A percentile compares a stretch with the other conserved stretches of the same genome.
Evolutionary conservation across 805 yeast species (phyloP).

Genomic region (Cyberlindnera veronae): DNA sequence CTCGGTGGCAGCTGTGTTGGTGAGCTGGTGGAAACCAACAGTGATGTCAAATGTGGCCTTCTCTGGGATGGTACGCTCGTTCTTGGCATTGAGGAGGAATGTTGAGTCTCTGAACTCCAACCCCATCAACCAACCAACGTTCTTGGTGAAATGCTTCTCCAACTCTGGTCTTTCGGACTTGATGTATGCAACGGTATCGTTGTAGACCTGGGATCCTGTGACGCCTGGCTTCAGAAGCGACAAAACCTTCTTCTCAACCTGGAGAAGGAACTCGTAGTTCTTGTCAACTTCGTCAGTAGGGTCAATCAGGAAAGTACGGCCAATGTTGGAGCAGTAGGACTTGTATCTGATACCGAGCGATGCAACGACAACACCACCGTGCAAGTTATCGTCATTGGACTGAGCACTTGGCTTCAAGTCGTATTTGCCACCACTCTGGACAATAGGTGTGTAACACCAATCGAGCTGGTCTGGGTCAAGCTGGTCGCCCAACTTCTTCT

Average conservation of each 20-base stretch:
- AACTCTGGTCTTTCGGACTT: conserved; percentile 63
- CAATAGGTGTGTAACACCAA: conserved; percentile 91
- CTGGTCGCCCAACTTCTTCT: conserved; percentile 56
- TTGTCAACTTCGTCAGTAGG: conserved; percentile 77
- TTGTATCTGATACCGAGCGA: conserved; percentile 85
- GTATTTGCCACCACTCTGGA: conserved; percentile 83
- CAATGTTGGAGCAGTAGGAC: conserved; percentile 83
- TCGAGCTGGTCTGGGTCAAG: conserved; percentile 77
- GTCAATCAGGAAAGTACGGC: conserved; percentile 84
- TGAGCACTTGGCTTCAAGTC: conserved; percentile 83
- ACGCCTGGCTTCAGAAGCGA: conserved; percentile 61
- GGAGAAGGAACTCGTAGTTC: conserved; percentile 73
- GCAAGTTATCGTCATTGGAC: conserved; percentile 59
- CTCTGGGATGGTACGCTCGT: conserved; percentile 60
- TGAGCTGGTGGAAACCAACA: conserved; percentile 69
- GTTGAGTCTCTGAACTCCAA: conserved; percentile 83
- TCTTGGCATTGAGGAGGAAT: conserved; percentile 68
- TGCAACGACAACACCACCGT: conserved; percentile 77
- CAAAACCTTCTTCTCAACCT: conserved; percentile 65
- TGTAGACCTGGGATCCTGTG: conserved; percentile 59
- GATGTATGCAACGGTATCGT: conserved; percentile 57
- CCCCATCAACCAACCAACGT: conserved; percentile 86
- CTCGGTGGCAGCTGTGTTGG: conserved; percentile 42
- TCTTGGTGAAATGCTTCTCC: conserved; percentile 62
- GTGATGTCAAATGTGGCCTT: conserved; percentile 75